Evolutionary conservation across 2,329 filamentous ascomycete genomes (phyloP).

Genomic region (Aspergillus aculeatinus): DNA sequence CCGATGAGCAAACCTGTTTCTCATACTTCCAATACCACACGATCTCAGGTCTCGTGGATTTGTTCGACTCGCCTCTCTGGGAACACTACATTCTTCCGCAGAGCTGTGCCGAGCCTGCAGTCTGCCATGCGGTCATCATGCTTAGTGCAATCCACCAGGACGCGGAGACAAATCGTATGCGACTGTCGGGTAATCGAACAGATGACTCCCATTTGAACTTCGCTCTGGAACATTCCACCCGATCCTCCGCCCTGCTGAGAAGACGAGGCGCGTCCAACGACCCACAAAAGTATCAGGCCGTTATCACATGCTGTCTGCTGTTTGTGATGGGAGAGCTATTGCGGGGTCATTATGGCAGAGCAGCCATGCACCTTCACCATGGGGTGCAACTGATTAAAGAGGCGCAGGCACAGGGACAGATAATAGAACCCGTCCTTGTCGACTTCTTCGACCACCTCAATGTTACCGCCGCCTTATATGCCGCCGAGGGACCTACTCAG

Average conservation of each 20-base stretch:
- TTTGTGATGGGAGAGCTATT: background rate
- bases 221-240: background rate
- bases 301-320: background rate
- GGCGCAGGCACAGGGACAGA: background rate
- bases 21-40: background rate
- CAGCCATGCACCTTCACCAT: slow-evolving; percentile 11
- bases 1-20: background rate
- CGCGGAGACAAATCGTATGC: background rate
- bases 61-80: background rate
- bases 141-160: background rate
- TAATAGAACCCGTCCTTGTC: background rate
- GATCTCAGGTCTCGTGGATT: background rate
- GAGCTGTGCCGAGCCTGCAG: background rate
- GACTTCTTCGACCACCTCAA: background rate
- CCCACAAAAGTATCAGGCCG: background rate
- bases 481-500: background rate
- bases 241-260: background rate
- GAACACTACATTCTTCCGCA: background rate
- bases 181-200: background rate
- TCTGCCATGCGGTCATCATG: background rate
- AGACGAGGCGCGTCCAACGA: background rate
- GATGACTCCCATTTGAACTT: background rate
- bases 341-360: slow-evolving; percentile 11
- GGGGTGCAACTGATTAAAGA: background rate
- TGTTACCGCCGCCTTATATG: background rate